Conservation (phyloP, 2,329 filamentous ascomycete genomes). For the Fusarium sp. region DNA sequence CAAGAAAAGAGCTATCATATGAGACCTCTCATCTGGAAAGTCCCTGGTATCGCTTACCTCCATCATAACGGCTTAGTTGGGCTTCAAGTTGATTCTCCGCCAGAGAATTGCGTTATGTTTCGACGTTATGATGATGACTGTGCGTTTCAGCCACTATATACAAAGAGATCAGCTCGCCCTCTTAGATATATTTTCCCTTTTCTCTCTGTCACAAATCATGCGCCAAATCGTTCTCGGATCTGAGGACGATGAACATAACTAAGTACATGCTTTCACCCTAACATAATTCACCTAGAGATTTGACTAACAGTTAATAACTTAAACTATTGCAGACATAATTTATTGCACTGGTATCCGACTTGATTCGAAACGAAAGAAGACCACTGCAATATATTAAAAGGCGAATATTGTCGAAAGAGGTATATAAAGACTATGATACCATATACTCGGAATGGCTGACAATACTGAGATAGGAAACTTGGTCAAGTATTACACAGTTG, state of each 20-base stretch:
- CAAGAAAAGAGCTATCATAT: not conserved
- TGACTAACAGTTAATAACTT: not conserved
- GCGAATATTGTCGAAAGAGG: not conserved
- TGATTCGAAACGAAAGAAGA: not conserved
- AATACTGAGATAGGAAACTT: constrained; percentile 21
- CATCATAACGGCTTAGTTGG: not conserved
- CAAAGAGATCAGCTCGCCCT: constrained; percentile 7
- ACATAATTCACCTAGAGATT: not conserved
- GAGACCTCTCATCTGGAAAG: not conserved
- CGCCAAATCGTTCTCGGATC: not conserved
- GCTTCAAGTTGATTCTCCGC: not conserved
- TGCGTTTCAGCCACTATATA: constrained; percentile 10
- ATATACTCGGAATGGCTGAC: constrained; percentile 1
- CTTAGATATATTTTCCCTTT: not conserved
- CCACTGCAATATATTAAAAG: not conserved
- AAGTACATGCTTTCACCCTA: not conserved
- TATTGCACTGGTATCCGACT: not conserved
- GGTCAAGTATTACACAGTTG: constrained; percentile 30
- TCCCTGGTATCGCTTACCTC: not conserved
- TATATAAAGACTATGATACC: not conserved
- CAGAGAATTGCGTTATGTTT: constrained; percentile 38
- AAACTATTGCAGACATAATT: not conserved
- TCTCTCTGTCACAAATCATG: not conserved
- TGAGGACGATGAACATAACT: not conserved
- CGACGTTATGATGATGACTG: constrained; percentile 31